Percentiles rank a stretch among this genome's conserved stretches.
Evolutionary conservation across 1,284 basidiomycete species (phyloP).

Genomic region (Puccinia novopanici): DNA sequence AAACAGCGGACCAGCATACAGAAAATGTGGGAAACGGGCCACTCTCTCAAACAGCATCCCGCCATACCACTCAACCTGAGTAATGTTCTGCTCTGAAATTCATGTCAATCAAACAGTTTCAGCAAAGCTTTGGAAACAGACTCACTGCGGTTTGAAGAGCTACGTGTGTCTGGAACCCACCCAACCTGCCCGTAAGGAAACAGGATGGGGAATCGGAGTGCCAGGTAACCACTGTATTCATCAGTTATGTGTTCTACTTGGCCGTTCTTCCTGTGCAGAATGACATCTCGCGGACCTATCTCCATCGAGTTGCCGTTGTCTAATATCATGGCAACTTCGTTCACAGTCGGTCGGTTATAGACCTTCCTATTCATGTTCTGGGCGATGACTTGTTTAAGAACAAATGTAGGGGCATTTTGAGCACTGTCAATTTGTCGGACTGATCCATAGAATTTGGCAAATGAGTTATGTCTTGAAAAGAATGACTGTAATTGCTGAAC

Average conservation of each 20-base stretch:
- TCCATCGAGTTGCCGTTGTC: background rate
- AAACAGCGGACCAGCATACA: constrained; percentile 57
- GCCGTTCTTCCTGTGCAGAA: background rate
- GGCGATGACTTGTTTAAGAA: background rate
- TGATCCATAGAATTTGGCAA: background rate
- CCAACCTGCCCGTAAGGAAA: constrained; percentile 12
- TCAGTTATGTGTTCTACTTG: background rate
- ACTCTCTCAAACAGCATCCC: background rate
- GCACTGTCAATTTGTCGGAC: background rate
- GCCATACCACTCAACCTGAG: constrained; percentile 4
- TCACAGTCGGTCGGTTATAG: background rate
- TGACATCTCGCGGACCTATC: background rate
- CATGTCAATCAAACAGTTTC: background rate
- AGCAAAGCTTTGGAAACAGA: background rate
- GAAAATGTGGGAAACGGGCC: background rate
- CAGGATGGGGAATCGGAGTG: background rate
- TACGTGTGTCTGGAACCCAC: too few relatives aligned
- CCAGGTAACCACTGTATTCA: background rate
- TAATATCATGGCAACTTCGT: background rate
- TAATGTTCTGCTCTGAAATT: background rate
- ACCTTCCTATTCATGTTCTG: background rate
- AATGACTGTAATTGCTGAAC: background rate
- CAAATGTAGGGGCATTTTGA: background rate
- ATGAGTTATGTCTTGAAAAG: background rate
- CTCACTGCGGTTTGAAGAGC: background rate